Evolutionary conservation across 148 eudicot species (phyloP).

Genomic region (Limonium bicolor): DNA sequence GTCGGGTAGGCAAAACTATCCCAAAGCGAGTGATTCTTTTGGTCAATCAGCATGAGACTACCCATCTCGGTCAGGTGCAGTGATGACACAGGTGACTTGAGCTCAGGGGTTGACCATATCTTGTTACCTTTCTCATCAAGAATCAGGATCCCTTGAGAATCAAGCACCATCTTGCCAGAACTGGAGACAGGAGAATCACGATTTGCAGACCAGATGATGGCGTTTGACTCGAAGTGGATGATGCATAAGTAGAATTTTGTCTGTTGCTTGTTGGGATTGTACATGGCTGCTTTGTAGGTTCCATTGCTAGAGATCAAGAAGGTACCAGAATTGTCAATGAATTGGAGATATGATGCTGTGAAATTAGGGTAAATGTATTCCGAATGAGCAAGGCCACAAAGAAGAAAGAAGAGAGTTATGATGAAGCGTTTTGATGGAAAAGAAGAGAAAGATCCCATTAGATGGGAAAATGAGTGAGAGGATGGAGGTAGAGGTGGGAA

Average conservation of each 20-base stretch:
- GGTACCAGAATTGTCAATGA: constrained; percentile 32
- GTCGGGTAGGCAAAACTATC: constrained; percentile 53
- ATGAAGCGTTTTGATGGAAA: too few species aligned
- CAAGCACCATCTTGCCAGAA: constrained; percentile 32
- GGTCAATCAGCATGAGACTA: constrained; percentile 45
- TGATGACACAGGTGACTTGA: constrained; percentile 22
- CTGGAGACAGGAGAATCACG: constrained; percentile 39
- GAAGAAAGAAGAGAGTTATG: constrained; percentile 12
- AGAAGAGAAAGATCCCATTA: too few species aligned
- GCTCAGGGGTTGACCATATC: constrained; percentile 53
- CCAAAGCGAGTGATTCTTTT: constrained; percentile 41
- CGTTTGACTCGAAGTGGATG: constrained; percentile 40
- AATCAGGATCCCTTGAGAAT: constrained; percentile 26
- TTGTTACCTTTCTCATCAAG: constrained; percentile 25
- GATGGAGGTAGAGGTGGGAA: too few species aligned
- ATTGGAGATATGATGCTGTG: constrained; percentile 34
- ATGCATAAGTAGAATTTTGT: constrained; percentile 44
- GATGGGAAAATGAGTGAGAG: too few species aligned
- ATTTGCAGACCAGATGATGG: constrained; percentile 65
- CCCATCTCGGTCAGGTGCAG: constrained; percentile 43
- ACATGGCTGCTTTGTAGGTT: constrained; percentile 50
- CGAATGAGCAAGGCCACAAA: constrained; percentile 10
- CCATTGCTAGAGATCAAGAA: constrained; percentile 42
- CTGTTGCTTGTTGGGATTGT: constrained; percentile 31
- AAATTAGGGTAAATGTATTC: constrained; percentile 33